Percentiles rank a stretch among this genome's conserved stretches.
phyloP scores from a whole-genome alignment of 345 rosid genomes.

The Cardamine resedifolia region DNA sequence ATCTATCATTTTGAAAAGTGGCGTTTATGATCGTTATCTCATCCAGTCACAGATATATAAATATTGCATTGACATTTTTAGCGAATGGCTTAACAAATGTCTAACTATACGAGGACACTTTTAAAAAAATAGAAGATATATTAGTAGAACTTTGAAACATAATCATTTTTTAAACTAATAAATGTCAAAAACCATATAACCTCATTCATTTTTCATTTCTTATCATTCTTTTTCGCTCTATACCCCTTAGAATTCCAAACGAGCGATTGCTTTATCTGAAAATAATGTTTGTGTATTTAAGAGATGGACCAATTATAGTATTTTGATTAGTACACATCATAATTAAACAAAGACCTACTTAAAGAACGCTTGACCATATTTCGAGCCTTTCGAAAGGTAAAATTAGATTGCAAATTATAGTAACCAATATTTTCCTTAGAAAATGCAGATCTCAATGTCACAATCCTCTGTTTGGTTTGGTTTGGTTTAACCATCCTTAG shows the following conservation, averaged over 20 bases:
- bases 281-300: not conserved
- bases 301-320: not conserved
- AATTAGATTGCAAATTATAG: not conserved
- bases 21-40: slow-evolving; percentile 5
- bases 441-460: not conserved
- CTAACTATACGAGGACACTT: not conserved
- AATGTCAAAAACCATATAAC: not conserved
- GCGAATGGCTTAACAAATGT: not conserved
- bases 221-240: not conserved
- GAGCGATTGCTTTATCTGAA: not conserved
- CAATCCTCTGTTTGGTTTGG: slow-evolving; percentile 3
- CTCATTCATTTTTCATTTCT: not conserved
- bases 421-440: not conserved
- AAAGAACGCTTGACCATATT: not conserved
- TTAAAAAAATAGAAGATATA: not conserved
- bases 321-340: not conserved
- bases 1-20: slow-evolving; percentile 5
- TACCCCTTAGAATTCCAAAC: not conserved
- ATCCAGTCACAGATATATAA: not conserved
- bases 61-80: not conserved
- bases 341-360: not conserved
- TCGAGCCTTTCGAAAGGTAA: not conserved
- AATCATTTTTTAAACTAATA: not conserved
- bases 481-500: not conserved
- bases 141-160: not conserved